Conservation (phyloP, 805 yeast genomes). For the Priceomyces haplophilus region DNA sequence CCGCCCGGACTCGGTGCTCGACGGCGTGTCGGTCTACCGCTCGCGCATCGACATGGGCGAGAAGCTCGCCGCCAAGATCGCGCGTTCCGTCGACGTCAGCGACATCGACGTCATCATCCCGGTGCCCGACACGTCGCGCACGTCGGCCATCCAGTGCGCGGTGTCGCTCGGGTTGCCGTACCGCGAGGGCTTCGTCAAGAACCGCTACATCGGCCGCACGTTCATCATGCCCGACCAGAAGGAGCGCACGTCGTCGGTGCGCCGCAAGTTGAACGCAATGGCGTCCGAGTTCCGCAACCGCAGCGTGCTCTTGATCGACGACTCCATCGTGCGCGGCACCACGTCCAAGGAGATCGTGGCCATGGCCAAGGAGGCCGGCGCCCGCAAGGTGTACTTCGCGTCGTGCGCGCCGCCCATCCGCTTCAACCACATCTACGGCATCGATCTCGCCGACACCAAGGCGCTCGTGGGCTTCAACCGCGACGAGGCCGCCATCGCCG, state of each 20-base stretch:
- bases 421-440: constrained; percentile 93
- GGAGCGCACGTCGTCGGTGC: constrained; percentile 88
- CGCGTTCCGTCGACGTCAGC: constrained; percentile 31
- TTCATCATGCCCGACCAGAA: constrained; percentile 98
- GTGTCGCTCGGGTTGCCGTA: constrained; percentile 76
- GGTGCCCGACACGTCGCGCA: constrained; percentile 97
- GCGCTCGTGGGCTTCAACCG: constrained; percentile 87
- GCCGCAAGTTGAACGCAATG: constrained; percentile 96
- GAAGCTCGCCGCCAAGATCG: constrained; percentile 74
- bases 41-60: constrained; percentile 93
- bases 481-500: constrained; percentile 69
- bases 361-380: constrained; percentile 99
- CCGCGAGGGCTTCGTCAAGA: constrained; percentile 96
- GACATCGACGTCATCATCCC: constrained; percentile 94
- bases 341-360: constrained; percentile 93
- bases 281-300: constrained; percentile 83
- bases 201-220: constrained; percentile 95
- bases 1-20: constrained; percentile 92
- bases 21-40: constrained; percentile 94
- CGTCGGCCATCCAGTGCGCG: constrained; percentile 90
- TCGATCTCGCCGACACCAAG: constrained; percentile 92
- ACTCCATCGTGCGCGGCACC: constrained; percentile 96
- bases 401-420: constrained; percentile 98
- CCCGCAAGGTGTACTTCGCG: constrained; percentile 90
- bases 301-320: constrained; percentile 88